Evolutionary conservation across 2,329 filamentous ascomycete species (phyloP), one percentile per base, ranked within the genome.

Genomic region (Pyrenochaeta sp.): DNA sequence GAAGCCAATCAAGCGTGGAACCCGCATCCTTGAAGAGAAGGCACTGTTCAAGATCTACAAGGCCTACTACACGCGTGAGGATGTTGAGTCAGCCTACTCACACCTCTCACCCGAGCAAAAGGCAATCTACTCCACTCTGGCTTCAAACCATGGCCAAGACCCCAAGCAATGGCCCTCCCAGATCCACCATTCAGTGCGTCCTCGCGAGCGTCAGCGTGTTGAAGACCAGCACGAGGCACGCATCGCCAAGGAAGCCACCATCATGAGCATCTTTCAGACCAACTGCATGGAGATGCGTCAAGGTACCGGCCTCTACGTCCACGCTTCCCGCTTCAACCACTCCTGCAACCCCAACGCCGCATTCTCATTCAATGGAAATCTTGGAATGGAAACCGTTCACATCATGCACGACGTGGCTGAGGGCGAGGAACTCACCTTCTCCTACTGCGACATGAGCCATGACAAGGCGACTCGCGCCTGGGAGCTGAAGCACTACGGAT

Each of bases 311-410:
- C 5, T 76, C 10, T 75, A 72, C 29, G 59, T 63, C 6, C 43
- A 64, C 20, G 61, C 71, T 11, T 58, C 70, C 4, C 69, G 72
- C 20, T 68, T 75, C 62, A 76, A 75, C 41, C 73, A 76, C 53
- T 61, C 55, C 13, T 76, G 73, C 56, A 65, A 58, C 20, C 71
- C 73, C 1, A 76, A 75, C 38, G 67, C 72, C 1, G 57, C 53
- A 42, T 74, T 69, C 35, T 51, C 44, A 13, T 72, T 68, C 71
- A 72, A 72, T 42, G 31, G 36, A 1, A 35, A 41, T 5, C 61
- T 67, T 9, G 36, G 50, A 4, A 60, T 55, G 34, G 58, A 68
- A 35, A 68, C 66, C 2, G 60, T 74, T 11, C 68, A 74, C 24
- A 53, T 64, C 1, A 68, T 68, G 35, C 55, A 58, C 4, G 61